phyloP scores from a whole-genome alignment of 345 rosid species.

The Brassica nigra region DNA sequence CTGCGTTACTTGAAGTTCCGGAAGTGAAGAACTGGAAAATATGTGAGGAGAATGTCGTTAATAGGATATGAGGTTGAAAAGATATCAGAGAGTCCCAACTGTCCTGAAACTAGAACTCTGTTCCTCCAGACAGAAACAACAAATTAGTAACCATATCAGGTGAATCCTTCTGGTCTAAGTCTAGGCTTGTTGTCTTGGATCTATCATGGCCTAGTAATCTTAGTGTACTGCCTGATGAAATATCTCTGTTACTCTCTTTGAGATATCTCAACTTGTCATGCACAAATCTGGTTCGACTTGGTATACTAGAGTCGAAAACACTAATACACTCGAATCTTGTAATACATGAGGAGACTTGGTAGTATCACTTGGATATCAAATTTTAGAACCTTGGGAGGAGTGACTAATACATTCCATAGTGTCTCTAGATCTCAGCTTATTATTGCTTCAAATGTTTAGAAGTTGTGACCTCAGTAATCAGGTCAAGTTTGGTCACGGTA shows the following conservation, averaged over 20 bases:
- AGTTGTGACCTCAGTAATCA: neutral
- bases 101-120: constrained; percentile 31
- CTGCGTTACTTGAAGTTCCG: neutral
- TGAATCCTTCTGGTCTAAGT: constrained; percentile 34
- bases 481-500: neutral
- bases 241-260: constrained; percentile 7
- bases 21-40: neutral
- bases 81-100: no score
- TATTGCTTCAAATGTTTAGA: neutral
- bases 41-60: constrained; percentile 23
- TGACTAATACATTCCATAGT: neutral
- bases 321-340: neutral
- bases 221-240: neutral
- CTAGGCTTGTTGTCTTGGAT: constrained; percentile 30
- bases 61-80: neutral
- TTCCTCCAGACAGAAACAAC: neutral
- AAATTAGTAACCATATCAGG: neutral
- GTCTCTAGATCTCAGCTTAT: neutral
- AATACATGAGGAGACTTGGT: neutral
- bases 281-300: neutral
- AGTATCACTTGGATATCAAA: neutral
- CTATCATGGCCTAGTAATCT: constrained; percentile 28
- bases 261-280: constrained; percentile 13
- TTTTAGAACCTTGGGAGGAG: neutral
- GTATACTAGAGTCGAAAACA: neutral